Evolutionary conservation across 163 green algal genomes (phyloP).

Genomic region (Trebouxia gelatinosa): DNA sequence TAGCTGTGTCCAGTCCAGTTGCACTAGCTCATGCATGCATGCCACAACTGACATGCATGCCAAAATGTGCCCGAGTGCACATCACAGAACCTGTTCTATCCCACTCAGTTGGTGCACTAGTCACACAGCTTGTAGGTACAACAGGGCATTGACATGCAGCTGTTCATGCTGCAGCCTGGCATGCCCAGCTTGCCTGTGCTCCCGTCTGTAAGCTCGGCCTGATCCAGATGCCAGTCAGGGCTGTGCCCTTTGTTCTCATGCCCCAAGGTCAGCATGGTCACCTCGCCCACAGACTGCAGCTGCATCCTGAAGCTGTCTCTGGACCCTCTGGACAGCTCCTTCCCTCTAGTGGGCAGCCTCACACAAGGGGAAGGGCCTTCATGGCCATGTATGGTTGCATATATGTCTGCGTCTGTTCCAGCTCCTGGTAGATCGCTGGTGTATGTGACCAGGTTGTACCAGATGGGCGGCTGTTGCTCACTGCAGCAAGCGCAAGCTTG

Average conservation of each 20-base stretch:
- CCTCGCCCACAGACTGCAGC: background rate
- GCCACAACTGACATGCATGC: no score
- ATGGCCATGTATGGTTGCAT: constrained; percentile 19
- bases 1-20: no score
- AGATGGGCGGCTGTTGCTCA: background rate
- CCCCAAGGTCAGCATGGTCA: background rate
- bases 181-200: background rate
- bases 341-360: background rate
- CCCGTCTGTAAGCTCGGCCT: constrained; percentile 1
- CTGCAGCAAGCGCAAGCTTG: constrained; percentile 6
- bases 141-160: no score
- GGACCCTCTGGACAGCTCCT: background rate
- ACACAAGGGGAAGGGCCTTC: background rate
- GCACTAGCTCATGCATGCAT: no score
- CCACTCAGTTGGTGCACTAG: no score
- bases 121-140: no score
- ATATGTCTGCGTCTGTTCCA: constrained; percentile 21
- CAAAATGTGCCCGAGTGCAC: no score
- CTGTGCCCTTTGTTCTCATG: background rate
- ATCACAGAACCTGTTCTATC: no score
- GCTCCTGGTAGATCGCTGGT: constrained; percentile 17
- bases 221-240: constrained; percentile 14
- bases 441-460: constrained; percentile 6
- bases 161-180: no score
- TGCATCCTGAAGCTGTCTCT: constrained; percentile 20